These are phyloP conservation scores for Poteriospumella lacustris DNA, from an alignment of 108 stramenopile genomes.

Conservation along the genomic window DNA sequence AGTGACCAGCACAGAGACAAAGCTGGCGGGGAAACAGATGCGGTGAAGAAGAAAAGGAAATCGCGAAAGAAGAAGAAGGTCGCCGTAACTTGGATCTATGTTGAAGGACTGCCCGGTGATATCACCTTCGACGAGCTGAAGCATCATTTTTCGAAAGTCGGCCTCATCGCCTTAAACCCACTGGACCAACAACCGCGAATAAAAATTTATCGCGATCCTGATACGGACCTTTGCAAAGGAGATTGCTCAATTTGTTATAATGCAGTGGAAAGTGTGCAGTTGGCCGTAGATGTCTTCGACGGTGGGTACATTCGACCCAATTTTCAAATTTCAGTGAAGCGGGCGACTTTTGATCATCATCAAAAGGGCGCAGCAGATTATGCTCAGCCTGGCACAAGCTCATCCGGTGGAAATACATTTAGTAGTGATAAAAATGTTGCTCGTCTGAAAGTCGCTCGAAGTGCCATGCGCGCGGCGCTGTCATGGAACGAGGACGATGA, in stretches of 20 bases:
- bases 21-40: neutral
- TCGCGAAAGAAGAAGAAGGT: constrained; percentile 51
- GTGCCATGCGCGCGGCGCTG: constrained; percentile 39
- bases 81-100: constrained; percentile 70
- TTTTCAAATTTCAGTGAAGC: constrained; percentile 48
- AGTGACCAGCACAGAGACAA: neutral
- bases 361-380: constrained; percentile 44
- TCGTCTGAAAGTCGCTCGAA: constrained; percentile 35
- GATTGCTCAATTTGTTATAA: constrained; percentile 89
- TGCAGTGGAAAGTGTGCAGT: constrained; percentile 73
- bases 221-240: constrained; percentile 67
- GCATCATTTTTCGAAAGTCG: constrained; percentile 71
- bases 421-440: constrained; percentile 43
- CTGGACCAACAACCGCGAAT: constrained; percentile 77
- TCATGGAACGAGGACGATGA: constrained; percentile 50
- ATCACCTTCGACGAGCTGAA: constrained; percentile 67
- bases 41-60: constrained; percentile 62
- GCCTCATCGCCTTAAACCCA: constrained; percentile 82
- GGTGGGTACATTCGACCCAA: constrained; percentile 21
- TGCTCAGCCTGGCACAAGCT: constrained; percentile 68
- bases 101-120: constrained; percentile 76
- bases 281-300: constrained; percentile 80
- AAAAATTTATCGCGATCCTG: constrained; percentile 70
- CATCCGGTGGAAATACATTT: constrained; percentile 67
- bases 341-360: constrained; percentile 66